Evolutionary conservation across 148 eudicot genomes (phyloP).

Genomic region (Vaccinium macrocarpon): DNA sequence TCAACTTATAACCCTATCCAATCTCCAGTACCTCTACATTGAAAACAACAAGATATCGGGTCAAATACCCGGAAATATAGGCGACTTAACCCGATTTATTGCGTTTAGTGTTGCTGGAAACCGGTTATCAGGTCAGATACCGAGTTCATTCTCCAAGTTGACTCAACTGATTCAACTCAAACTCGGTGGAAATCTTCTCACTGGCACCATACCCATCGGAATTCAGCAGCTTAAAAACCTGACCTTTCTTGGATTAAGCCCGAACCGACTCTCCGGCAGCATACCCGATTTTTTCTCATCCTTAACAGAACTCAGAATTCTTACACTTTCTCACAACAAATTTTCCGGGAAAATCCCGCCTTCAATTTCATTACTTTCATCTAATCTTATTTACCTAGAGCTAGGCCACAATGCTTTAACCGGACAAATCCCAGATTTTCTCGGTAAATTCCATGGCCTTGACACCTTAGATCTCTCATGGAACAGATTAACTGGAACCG

Average conservation of each 20-base stretch:
- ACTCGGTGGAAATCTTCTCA: constrained; percentile 39
- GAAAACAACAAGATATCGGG: constrained; percentile 46
- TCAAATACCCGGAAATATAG: constrained; percentile 35
- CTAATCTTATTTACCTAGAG: constrained; percentile 25
- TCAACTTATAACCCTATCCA: constrained; percentile 23
- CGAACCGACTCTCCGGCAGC: constrained; percentile 36
- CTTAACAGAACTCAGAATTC: constrained; percentile 25
- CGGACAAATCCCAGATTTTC: constrained; percentile 46
- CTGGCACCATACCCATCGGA: constrained; percentile 37
- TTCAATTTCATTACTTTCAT: constrained; percentile 30
- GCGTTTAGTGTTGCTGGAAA: constrained; percentile 34
- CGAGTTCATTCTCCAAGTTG: constrained; percentile 40
- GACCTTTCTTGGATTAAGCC: constrained; percentile 18
- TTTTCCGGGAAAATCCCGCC: constrained; percentile 44
- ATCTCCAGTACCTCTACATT: constrained; percentile 29
- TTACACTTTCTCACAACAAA: constrained; percentile 35
- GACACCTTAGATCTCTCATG: constrained; percentile 49
- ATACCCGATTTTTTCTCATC: constrained; percentile 46
- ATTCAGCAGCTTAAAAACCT: constrained; percentile 33
- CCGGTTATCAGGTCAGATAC: constrained; percentile 38
- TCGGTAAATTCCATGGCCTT: constrained; percentile 39
- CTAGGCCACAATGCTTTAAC: constrained; percentile 40
- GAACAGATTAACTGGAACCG: constrained; percentile 41
- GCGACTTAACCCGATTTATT: constrained; percentile 22
- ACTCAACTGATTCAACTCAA: constrained; percentile 33